A percentile compares a stretch with the other conserved stretches of the same genome.
Conservation (phyloP, 352 stramenopile species). For the Globisporangium splendens region DNA sequence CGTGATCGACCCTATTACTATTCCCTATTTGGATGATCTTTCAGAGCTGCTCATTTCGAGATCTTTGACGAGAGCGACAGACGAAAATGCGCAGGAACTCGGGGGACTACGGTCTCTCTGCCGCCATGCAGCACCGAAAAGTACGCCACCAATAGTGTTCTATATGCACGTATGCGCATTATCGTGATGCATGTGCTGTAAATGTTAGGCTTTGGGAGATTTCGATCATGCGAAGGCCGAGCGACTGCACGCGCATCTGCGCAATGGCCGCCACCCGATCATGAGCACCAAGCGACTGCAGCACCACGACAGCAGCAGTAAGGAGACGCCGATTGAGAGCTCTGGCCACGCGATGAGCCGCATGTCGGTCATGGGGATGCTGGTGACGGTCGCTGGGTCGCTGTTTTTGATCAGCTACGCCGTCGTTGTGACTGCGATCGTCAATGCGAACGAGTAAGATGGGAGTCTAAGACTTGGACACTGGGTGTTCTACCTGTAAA, state of each 20-base stretch:
- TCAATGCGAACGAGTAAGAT: slow-evolving; percentile 6
- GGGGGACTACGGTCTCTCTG: slow-evolving; percentile 34
- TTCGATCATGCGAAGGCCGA: slow-evolving; percentile 37
- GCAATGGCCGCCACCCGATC: slow-evolving; percentile 20
- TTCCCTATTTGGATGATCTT: background rate
- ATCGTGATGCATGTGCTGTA: background rate
- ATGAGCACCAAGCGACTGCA: background rate
- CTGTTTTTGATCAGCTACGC: slow-evolving; percentile 42
- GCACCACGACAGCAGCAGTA: background rate
- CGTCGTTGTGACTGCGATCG: slow-evolving; percentile 29
- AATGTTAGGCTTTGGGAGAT: slow-evolving; percentile 28
- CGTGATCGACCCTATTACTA: background rate
- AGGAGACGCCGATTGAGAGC: too few relatives aligned
- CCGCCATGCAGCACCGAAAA: slow-evolving; percentile 56
- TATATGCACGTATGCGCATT: background rate
- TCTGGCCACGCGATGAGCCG: slow-evolving; percentile 13
- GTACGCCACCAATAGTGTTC: slow-evolving; percentile 11
- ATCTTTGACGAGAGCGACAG: background rate
- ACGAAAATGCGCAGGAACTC: slow-evolving; percentile 34
- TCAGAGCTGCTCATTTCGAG: background rate
- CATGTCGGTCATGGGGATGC: slow-evolving; percentile 20
- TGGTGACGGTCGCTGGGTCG: slow-evolving; percentile 25
- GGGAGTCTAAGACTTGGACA: background rate
- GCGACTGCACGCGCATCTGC: slow-evolving; percentile 32
- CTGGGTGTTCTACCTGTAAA: too few relatives aligned